phyloP scores from a whole-genome alignment of 1,139 yeast species.

The Debaryomyces fabryi region DNA sequence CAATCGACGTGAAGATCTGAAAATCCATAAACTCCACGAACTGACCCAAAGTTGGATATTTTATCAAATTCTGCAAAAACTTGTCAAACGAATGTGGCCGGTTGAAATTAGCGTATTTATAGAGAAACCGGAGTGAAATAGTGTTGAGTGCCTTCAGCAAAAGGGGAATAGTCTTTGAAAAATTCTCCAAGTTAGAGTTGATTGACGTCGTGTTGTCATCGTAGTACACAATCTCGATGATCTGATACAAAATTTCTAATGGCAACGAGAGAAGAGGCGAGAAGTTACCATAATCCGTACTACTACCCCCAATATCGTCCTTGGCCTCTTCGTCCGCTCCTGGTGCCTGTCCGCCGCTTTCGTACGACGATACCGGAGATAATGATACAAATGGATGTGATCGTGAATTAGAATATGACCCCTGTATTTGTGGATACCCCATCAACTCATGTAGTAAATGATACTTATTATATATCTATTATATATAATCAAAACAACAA shows the following conservation, averaged over 20 bases:
- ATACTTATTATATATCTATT: background rate
- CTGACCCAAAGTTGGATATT: conserved; percentile 56
- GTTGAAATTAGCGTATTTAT: conserved; percentile 72
- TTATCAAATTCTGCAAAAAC: conserved; percentile 60
- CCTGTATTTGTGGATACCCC: conserved; percentile 6
- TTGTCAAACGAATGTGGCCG: conserved; percentile 82
- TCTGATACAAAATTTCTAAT: conserved; percentile 44
- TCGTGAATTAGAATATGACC: background rate
- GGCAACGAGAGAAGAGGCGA: conserved; percentile 31
- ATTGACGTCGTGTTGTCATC: conserved; percentile 44
- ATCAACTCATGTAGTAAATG: conserved; percentile 4
- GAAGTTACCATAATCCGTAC: conserved; percentile 4
- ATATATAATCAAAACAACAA: background rate
- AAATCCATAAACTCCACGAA: conserved; percentile 81
- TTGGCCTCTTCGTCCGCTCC: background rate
- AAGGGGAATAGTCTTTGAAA: conserved; percentile 43
- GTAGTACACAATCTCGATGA: conserved; percentile 48
- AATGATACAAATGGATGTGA: conserved; percentile 7
- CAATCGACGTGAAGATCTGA: conserved; percentile 86
- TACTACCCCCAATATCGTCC: background rate
- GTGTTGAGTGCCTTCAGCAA: conserved; percentile 39
- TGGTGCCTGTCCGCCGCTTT: conserved; percentile 1
- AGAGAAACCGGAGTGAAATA: conserved; percentile 46
- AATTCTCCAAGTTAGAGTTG: conserved; percentile 45
- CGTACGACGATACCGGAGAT: conserved; percentile 10